phyloP scores from a whole-genome alignment of 805 yeast genomes.

The Torulaspora gathmanii region DNA sequence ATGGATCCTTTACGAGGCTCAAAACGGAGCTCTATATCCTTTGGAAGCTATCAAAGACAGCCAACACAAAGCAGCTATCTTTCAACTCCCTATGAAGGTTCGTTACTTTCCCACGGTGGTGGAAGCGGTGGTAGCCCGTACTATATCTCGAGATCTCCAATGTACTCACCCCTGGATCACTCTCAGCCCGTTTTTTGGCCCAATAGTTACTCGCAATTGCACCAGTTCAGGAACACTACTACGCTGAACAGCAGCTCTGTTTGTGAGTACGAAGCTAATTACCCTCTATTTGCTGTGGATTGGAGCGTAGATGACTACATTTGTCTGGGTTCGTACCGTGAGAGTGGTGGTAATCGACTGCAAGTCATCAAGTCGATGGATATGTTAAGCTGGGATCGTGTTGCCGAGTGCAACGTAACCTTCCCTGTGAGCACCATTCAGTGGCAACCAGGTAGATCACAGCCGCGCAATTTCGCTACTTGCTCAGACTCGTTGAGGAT shows the following conservation, averaged over 20 bases:
- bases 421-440: conserved; percentile 34
- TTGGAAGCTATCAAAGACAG: conserved; percentile 26
- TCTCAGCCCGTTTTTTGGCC: conserved; percentile 17
- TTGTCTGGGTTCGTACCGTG: conserved; percentile 55
- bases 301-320: conserved; percentile 35
- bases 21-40: conserved; percentile 33
- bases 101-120: conserved; percentile 7
- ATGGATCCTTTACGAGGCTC: conserved; percentile 30
- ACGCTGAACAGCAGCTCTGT: conserved; percentile 11
- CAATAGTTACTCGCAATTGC: conserved; percentile 17
- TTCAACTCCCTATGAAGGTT: conserved; percentile 10
- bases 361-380: conserved; percentile 45
- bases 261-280: conserved; percentile 30
- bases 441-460: conserved; percentile 32
- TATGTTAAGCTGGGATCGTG: conserved; percentile 74
- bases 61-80: conserved; percentile 15
- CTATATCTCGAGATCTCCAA: conserved; percentile 23
- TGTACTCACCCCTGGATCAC: conserved; percentile 31
- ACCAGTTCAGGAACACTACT: conserved; percentile 17
- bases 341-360: conserved; percentile 65
- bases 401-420: conserved; percentile 29
- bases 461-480: conserved; percentile 35
- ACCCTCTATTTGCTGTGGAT: conserved; percentile 33
- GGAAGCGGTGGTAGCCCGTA: conserved; percentile 9
- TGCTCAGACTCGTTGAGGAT: conserved; percentile 35